Conservation (phyloP, 164 flowering plant genomes). For the Tinospora cordifolia region DNA sequence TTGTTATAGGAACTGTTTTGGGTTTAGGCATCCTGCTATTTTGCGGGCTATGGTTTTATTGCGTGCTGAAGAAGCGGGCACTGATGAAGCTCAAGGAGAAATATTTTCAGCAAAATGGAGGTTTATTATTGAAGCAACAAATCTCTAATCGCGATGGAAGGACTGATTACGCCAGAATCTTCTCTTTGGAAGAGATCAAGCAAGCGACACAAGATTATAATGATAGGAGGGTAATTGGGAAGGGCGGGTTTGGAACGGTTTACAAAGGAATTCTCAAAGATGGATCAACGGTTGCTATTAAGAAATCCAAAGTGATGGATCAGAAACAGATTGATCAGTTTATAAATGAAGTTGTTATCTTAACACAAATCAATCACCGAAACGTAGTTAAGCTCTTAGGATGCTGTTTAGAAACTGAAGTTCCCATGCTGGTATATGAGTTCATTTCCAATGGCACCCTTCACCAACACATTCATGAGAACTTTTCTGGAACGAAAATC, state of each 20-base stretch:
- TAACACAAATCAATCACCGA: conserved; percentile 43
- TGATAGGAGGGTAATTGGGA: conserved; percentile 29
- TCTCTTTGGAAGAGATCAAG: conserved; percentile 33
- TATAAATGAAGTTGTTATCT: conserved; percentile 40
- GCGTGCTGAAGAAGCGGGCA: conserved; percentile 21
- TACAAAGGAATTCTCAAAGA: conserved; percentile 32
- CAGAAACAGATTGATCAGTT: conserved; percentile 37
- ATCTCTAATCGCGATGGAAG: conserved; percentile 20
- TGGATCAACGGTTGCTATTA: conserved; percentile 32
- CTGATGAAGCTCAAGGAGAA: conserved; percentile 29
- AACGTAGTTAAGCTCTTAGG: conserved; percentile 41
- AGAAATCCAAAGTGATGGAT: conserved; percentile 37
- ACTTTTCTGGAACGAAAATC: conserved; percentile 4
- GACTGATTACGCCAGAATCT: conserved; percentile 25
- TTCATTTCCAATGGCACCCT: conserved; percentile 42
- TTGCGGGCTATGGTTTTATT: conserved; percentile 25
- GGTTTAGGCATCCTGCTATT: conserved; percentile 17
- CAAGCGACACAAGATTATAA: conserved; percentile 36
- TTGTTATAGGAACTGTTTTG: conserved; percentile 16
- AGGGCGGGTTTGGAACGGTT: conserved; percentile 41
- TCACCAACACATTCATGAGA: conserved; percentile 27
- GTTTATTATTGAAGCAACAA: conserved; percentile 29
- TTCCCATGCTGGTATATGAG: conserved; percentile 42
- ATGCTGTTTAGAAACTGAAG: conserved; percentile 40
- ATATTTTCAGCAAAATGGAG: conserved; percentile 41